Percentiles rank a stretch among this genome's conserved stretches.
Conservation (phyloP, 495 filamentous ascomycete species). For the Xylaria scruposa region DNA sequence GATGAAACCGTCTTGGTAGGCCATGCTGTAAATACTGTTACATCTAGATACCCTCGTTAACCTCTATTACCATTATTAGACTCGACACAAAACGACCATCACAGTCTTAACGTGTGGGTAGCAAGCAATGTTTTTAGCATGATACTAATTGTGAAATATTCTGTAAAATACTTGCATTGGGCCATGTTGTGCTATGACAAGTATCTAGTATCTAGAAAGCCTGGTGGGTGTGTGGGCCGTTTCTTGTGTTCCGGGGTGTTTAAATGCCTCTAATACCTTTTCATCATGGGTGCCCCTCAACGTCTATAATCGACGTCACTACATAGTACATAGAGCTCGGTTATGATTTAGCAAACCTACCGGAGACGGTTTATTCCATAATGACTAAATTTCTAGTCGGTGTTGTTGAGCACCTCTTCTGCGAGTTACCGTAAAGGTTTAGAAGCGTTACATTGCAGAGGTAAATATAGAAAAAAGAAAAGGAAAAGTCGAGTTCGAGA, state of each 20-base stretch:
- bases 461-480: neutral
- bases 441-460: neutral
- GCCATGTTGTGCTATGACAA: neutral
- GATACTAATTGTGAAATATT: neutral
- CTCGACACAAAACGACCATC: neutral
- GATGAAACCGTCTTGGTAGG: neutral
- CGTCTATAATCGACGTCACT: neutral
- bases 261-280: neutral
- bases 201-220: neutral
- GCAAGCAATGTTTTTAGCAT: neutral
- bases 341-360: neutral
- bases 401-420: neutral
- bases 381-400: neutral
- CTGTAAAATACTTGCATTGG: neutral
- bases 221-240: neutral
- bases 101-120: neutral
- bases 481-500: neutral
- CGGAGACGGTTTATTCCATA: neutral
- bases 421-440: neutral
- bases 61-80: neutral
- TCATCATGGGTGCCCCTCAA: conserved; percentile 3
- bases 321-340: neutral
- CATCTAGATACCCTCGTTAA: neutral
- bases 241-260: neutral
- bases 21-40: neutral